Conservation (phyloP, 495 filamentous ascomycete genomes). For the Aspergillus homomorphus region DNA sequence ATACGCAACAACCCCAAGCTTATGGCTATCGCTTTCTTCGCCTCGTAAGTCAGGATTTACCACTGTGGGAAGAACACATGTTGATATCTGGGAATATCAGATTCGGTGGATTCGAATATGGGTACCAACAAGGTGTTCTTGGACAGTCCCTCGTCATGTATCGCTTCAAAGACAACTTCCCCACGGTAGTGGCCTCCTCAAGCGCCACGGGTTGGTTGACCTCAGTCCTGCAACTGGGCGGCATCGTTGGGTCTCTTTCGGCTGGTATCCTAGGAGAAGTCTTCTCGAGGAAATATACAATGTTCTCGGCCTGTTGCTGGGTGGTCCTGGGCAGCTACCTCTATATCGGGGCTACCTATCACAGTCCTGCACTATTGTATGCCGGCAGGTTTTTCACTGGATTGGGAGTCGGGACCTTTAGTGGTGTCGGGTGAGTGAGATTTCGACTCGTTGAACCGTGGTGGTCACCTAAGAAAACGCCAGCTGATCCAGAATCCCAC, state of each 20-base stretch:
- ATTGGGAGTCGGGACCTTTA: conserved; percentile 61
- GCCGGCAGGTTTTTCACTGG: conserved; percentile 67
- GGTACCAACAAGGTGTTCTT: conserved; percentile 46
- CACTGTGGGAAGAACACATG: too few species aligned
- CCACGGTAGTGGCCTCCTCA: conserved; percentile 36
- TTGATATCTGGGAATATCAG: conserved; percentile 10
- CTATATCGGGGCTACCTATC: conserved; percentile 47
- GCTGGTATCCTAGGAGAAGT: conserved; percentile 56
- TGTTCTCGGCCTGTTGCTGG: conserved; percentile 70
- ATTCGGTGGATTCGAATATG: conserved; percentile 47
- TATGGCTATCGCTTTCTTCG: conserved; percentile 43
- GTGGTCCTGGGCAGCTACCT: conserved; percentile 60
- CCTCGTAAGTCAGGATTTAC: conserved; percentile 31
- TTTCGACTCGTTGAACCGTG: too few species aligned
- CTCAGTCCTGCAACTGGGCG: conserved; percentile 71
- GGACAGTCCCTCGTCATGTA: conserved; percentile 44
- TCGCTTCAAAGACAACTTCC: conserved; percentile 43
- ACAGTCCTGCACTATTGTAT: conserved; percentile 59
- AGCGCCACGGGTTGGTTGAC: conserved; percentile 44
- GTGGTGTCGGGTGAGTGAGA: conserved; percentile 54
- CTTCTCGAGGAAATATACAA: conserved; percentile 64
- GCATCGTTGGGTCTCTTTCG: conserved; percentile 65
- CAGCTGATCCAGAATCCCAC: too few species aligned
- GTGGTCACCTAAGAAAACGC: too few species aligned
- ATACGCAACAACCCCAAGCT: conserved; percentile 33